These are phyloP conservation scores for Avicennia marina DNA, from an alignment of 257 asterid genomes.

Conservation along the genomic window DNA sequence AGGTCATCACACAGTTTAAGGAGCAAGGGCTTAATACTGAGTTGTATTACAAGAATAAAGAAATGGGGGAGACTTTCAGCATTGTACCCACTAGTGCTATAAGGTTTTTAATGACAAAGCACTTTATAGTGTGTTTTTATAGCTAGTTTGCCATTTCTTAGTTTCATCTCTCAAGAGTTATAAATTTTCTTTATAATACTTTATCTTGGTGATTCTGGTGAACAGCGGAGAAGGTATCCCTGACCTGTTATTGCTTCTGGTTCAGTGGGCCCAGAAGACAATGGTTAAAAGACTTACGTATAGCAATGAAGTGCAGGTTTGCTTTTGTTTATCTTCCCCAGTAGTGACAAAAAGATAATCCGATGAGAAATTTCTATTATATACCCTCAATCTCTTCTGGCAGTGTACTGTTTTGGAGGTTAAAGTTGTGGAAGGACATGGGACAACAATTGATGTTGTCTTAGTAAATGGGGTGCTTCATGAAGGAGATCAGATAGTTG, in stretches of 20 bases:
- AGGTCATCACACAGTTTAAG: constrained; percentile 78
- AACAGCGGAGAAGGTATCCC: constrained; percentile 96
- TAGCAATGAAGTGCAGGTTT: constrained; percentile 80
- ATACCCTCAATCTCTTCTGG: constrained; percentile 20
- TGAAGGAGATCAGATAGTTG: constrained; percentile 95
- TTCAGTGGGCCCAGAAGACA: constrained; percentile 88
- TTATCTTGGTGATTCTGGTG: constrained; percentile 18
- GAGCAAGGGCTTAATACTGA: constrained; percentile 93
- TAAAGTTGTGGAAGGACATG: constrained; percentile 96
- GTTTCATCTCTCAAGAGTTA: neutral
- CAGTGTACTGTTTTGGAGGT: constrained; percentile 99
- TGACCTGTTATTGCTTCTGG: constrained; percentile 68
- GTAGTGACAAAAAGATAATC: constrained; percentile 11
- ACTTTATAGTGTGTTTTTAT: constrained; percentile 6
- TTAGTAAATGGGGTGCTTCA: constrained; percentile 94
- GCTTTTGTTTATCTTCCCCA: constrained; percentile 22
- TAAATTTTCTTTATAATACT: constrained; percentile 5
- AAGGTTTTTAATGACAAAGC: constrained; percentile 47
- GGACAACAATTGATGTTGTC: constrained; percentile 95
- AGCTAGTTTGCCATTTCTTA: constrained; percentile 9
- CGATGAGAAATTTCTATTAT: constrained; percentile 10
- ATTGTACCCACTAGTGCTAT: constrained; percentile 97
- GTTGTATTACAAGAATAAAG: constrained; percentile 85
- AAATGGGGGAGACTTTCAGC: constrained; percentile 79
- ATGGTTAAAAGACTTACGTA: constrained; percentile 81